phyloP scores from a whole-genome alignment of 257 asterid genomes.

The Scutellaria barbata region DNA sequence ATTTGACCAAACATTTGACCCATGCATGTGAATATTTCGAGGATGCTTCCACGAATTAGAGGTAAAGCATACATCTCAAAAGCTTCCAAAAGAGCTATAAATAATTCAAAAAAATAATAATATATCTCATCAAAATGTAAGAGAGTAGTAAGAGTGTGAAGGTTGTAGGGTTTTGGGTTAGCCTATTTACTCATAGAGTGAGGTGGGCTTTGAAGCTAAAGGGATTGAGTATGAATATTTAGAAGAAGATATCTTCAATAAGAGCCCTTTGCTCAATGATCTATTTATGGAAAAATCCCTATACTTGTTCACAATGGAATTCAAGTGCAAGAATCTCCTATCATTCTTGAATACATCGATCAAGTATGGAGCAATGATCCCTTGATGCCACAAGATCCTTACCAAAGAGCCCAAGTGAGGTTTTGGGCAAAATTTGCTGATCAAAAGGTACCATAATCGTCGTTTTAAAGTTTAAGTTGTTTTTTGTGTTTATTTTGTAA shows the following conservation, averaged over 20 bases:
- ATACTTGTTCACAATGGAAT: conserved; percentile 49
- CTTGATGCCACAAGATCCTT: conserved; percentile 45
- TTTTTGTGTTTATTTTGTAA: no score
- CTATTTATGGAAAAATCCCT: conserved; percentile 39
- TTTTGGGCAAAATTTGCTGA: conserved; percentile 50
- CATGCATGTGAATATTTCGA: background rate
- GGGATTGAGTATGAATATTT: conserved; percentile 45
- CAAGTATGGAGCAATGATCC: conserved; percentile 46
- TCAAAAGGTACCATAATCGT: conserved; percentile 35
- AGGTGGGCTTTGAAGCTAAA: conserved; percentile 52
- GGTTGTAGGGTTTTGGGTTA: conserved; percentile 50
- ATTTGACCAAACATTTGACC: background rate
- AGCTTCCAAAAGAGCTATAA: background rate
- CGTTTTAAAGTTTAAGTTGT: background rate
- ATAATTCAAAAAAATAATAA: background rate
- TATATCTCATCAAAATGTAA: conserved; percentile 12
- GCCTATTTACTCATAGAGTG: conserved; percentile 50
- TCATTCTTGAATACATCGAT: conserved; percentile 53
- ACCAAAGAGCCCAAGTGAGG: conserved; percentile 39
- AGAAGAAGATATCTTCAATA: conserved; percentile 50
- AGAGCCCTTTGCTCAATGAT: conserved; percentile 38
- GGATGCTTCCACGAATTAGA: conserved; percentile 15
- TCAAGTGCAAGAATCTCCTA: conserved; percentile 40
- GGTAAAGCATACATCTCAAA: background rate
- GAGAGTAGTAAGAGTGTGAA: conserved; percentile 28